These are phyloP conservation scores for Candida railenensis DNA, from an alignment of 805 yeast genomes.

Conservation along the genomic window DNA sequence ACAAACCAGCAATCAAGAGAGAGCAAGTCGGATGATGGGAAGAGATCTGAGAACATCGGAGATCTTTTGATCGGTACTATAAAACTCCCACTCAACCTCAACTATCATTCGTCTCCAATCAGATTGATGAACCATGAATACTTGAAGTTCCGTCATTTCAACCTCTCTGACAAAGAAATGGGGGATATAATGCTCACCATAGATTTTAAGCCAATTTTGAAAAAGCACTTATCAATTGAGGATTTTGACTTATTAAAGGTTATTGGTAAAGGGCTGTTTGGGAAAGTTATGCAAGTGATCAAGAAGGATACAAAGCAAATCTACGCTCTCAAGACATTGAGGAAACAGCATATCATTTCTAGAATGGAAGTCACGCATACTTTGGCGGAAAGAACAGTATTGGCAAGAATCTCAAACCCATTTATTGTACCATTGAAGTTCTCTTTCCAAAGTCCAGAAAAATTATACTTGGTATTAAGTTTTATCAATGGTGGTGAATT, in stretches of 20 bases:
- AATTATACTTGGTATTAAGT: slow-evolving; percentile 83
- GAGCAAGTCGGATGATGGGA: slow-evolving; percentile 5
- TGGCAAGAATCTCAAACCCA: slow-evolving; percentile 90
- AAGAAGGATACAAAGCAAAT: slow-evolving; percentile 94
- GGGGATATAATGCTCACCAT: slow-evolving; percentile 63
- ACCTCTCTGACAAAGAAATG: slow-evolving; percentile 38
- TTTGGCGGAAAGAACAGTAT: slow-evolving; percentile 90
- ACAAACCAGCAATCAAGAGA: slow-evolving; percentile 16
- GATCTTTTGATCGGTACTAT: slow-evolving; percentile 78
- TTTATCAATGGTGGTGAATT: slow-evolving; percentile 97
- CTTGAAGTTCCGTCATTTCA: slow-evolving; percentile 33
- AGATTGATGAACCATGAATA: slow-evolving; percentile 65
- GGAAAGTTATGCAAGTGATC: slow-evolving; percentile 98
- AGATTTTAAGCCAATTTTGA: slow-evolving; percentile 64
- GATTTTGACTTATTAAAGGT: slow-evolving; percentile 93
- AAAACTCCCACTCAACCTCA: slow-evolving; percentile 58
- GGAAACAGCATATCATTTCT: slow-evolving; percentile 92
- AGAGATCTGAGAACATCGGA: slow-evolving; percentile 41
- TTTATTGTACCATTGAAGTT: slow-evolving; percentile 95
- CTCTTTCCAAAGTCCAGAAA: slow-evolving; percentile 96
- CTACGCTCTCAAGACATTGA: slow-evolving; percentile 89
- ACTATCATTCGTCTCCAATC: slow-evolving; percentile 46
- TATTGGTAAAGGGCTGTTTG: slow-evolving; percentile 97
- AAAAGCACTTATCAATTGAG: slow-evolving; percentile 74
- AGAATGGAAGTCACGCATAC: slow-evolving; percentile 96